These are phyloP conservation scores for Cladosporium sp. DNA, from an alignment of 2,329 filamentous ascomycete genomes.

Conservation along the genomic window DNA sequence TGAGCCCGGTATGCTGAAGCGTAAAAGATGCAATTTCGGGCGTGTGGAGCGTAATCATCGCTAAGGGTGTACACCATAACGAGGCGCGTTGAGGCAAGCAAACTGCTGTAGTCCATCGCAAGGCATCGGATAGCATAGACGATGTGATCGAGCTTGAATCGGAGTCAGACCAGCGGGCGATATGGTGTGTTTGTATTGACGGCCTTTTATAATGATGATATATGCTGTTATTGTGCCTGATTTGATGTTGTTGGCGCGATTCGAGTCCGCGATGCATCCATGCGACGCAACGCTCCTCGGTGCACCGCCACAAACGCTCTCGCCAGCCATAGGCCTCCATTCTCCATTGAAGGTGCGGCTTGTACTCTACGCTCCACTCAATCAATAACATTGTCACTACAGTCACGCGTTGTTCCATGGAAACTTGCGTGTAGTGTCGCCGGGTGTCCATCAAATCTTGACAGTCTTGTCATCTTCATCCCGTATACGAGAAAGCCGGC, in stretches of 20 bases:
- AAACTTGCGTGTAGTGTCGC: neutral
- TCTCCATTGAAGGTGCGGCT: neutral
- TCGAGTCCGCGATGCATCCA: neutral
- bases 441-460: neutral
- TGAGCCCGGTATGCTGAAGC: neutral
- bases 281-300: neutral
- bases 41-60: neutral
- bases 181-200: neutral
- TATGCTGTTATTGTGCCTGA: neutral
- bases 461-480: neutral
- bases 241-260: neutral
- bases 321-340: neutral
- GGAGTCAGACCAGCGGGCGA: neutral
- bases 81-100: neutral
- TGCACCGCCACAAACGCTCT: constrained; percentile 11
- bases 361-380: neutral
- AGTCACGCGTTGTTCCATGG: neutral
- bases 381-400: neutral
- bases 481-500: neutral
- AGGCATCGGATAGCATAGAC: neutral
- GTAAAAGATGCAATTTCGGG: neutral
- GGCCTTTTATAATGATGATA: neutral
- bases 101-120: neutral
- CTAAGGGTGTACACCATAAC: neutral
- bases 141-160: neutral